Evolutionary conservation across 176 grass and related monocot species (phyloP).

Genomic region (Triticum turgidum): DNA sequence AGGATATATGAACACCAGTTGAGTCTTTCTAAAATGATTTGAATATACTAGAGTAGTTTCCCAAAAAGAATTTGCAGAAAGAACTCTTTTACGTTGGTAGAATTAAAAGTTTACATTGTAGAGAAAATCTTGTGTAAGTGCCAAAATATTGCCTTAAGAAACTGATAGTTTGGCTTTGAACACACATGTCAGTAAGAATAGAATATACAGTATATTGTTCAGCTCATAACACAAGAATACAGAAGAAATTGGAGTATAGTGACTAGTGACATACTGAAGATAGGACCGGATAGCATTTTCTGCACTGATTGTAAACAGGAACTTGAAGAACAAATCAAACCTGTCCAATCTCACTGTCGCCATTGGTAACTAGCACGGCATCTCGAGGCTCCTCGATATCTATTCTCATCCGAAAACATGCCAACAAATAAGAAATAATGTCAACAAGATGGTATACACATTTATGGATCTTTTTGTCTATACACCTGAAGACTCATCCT

Average conservation of each 20-base stretch:
- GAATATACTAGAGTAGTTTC: constrained; percentile 9
- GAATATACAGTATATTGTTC: neutral
- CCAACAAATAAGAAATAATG: constrained; percentile 31
- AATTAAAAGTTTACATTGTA: neutral
- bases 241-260: neutral
- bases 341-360: constrained; percentile 88
- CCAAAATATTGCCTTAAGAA: neutral
- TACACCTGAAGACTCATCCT: constrained; percentile 75
- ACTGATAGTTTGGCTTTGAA: neutral
- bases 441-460: neutral
- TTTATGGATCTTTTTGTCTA: neutral
- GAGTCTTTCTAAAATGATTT: neutral
- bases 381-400: constrained; percentile 66
- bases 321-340: constrained; percentile 26
- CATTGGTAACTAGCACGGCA: constrained; percentile 78
- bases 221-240: neutral
- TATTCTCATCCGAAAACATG: constrained; percentile 39
- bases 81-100: neutral
- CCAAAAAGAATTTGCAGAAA: neutral
- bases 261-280: neutral
- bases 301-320: neutral
- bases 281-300: neutral
- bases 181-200: neutral
- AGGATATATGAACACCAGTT: neutral
- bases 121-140: neutral